A percentile compares a stretch with the other conserved stretches of the same genome.
phyloP scores from a whole-genome alignment of 2,329 filamentous ascomycete species.

The Pseudogymnoascus sp. region DNA sequence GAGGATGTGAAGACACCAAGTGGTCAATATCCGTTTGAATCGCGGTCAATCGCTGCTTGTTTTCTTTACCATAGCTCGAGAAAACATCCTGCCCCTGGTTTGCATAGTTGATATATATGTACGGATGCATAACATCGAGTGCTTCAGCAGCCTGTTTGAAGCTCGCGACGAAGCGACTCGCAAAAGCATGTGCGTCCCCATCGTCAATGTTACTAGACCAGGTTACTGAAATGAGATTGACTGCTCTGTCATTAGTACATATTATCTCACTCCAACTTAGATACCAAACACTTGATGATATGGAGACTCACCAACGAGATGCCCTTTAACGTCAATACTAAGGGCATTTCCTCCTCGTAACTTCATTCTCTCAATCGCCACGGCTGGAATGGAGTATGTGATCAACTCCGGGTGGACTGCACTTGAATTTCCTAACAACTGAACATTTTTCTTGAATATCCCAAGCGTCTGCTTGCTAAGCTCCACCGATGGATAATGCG shows the following conservation, averaged over 20 bases:
- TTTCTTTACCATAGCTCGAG: conserved; percentile 9
- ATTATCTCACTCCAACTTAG: background rate
- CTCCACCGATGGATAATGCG: conserved; percentile 3
- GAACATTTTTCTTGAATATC: conserved; percentile 5
- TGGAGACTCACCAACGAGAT: conserved; percentile 12
- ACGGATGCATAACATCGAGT: conserved; percentile 9
- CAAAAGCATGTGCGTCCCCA: background rate
- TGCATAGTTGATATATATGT: conserved; percentile 12
- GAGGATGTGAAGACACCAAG: conserved; percentile 11
- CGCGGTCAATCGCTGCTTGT: conserved; percentile 1
- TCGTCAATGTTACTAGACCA: conserved; percentile 4
- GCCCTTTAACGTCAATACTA: conserved; percentile 15
- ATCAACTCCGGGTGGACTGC: conserved; percentile 14
- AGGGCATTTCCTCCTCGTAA: conserved; percentile 18
- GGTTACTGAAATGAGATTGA: background rate
- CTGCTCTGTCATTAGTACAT: background rate
- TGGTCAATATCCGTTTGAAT: conserved; percentile 11
- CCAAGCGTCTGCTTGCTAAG: background rate
- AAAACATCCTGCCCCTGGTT: conserved; percentile 10
- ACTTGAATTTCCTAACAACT: conserved; percentile 11
- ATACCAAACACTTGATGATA: background rate
- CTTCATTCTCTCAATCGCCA: conserved; percentile 15
- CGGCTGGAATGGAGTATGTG: conserved; percentile 12
- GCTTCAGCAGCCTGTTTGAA: background rate
- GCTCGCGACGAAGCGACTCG: background rate